These are phyloP conservation scores for Ramalina intermedia DNA, from an alignment of 495 filamentous ascomycete species.

Conservation along the genomic window DNA sequence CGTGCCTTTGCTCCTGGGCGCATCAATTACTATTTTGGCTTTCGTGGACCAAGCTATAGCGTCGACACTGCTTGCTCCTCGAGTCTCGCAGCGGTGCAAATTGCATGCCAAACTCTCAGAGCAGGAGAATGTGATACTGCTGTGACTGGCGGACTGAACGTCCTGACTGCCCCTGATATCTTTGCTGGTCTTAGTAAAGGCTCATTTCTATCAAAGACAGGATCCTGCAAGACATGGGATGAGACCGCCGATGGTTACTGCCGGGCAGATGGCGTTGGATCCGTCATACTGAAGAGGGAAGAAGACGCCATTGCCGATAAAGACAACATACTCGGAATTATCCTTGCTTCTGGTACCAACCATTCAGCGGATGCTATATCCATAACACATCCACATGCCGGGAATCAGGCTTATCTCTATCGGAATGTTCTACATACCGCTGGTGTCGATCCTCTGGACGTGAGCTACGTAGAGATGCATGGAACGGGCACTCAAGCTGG, in stretches of 20 bases:
- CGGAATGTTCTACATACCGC: conserved; percentile 49
- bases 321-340: conserved; percentile 58
- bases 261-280: conserved; percentile 56
- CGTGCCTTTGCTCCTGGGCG: conserved; percentile 17
- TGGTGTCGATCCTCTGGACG: conserved; percentile 50
- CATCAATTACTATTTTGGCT: conserved; percentile 49
- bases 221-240: conserved; percentile 70
- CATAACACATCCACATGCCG: conserved; percentile 64
- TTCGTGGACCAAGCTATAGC: conserved; percentile 54
- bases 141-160: conserved; percentile 65
- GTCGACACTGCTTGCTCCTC: conserved; percentile 71
- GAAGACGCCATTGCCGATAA: conserved; percentile 62
- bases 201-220: conserved; percentile 59
- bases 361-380: conserved; percentile 63
- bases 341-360: conserved; percentile 53
- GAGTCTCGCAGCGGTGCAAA: conserved; percentile 50
- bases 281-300: conserved; percentile 58
- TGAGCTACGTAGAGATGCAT: conserved; percentile 78
- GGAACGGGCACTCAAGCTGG: conserved; percentile 79
- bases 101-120: conserved; percentile 63
- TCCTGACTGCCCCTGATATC: conserved; percentile 69
- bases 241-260: conserved; percentile 68
- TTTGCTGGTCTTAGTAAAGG: conserved; percentile 68
- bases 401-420: conserved; percentile 54
- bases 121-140: conserved; percentile 70